Percentiles rank a stretch among this genome's conserved stretches.
phyloP scores from a whole-genome alignment of 768 basidiomycete genomes.

The Amanita polypyramis region DNA sequence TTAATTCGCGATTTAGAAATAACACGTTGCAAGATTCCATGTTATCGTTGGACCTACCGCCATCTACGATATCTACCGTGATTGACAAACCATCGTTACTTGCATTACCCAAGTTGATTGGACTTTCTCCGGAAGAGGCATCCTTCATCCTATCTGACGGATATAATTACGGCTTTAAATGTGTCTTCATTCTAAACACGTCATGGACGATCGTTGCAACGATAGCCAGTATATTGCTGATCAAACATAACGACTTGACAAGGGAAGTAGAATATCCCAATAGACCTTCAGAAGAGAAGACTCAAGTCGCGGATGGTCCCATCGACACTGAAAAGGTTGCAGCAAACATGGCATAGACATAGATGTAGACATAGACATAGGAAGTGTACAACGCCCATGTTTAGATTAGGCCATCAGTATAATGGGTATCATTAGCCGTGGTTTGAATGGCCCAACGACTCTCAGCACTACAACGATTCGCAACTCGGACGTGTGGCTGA shows the following conservation, averaged over 20 bases:
- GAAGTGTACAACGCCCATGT: background rate
- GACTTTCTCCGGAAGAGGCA: background rate
- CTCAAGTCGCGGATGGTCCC: background rate
- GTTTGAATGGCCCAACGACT: too few species aligned
- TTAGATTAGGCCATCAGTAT: background rate
- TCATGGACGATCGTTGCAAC: background rate
- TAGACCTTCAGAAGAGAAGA: constrained; percentile 9
- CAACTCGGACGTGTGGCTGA: too few species aligned
- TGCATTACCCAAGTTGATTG: background rate
- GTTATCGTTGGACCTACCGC: background rate
- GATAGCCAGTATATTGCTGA: background rate
- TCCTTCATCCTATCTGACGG: background rate
- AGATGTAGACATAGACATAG: too few species aligned
- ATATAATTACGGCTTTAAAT: background rate
- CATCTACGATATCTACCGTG: constrained; percentile 27
- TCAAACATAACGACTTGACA: background rate
- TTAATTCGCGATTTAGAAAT: constrained; percentile 17
- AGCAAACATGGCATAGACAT: background rate
- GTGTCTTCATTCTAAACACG: background rate
- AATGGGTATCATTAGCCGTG: background rate
- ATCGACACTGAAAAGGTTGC: background rate
- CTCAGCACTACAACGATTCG: too few species aligned
- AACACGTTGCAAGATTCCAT: constrained; percentile 3
- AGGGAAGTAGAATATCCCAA: constrained; percentile 4
- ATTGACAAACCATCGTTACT: constrained; percentile 15